phyloP scores from a whole-genome alignment of 768 basidiomycete species.

The Russula griseocarnosa region DNA sequence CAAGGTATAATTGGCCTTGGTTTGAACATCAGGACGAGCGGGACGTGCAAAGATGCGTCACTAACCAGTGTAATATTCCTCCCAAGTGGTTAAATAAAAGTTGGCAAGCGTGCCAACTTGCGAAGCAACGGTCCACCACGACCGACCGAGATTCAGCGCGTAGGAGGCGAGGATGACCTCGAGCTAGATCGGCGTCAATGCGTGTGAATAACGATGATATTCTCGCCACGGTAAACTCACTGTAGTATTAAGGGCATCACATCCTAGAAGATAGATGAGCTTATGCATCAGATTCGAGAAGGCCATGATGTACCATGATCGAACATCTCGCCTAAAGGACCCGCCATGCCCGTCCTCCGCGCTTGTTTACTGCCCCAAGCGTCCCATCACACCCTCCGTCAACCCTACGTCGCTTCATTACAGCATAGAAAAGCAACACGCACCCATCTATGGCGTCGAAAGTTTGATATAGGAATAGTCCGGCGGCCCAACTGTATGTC shows the following conservation, averaged over 20 bases:
- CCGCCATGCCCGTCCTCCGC: slow-evolving; percentile 93
- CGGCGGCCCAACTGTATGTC: slow-evolving; percentile 67
- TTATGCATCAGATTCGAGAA: not conserved
- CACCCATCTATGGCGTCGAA: slow-evolving; percentile 89
- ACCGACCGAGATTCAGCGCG: slow-evolving; percentile 86
- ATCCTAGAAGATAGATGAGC: slow-evolving; percentile 45
- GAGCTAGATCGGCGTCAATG: slow-evolving; percentile 47
- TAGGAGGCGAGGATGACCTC: slow-evolving; percentile 79
- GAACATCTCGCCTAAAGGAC: slow-evolving; percentile 96
- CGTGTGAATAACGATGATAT: too few relatives aligned
- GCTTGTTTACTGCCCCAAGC: slow-evolving; percentile 76
- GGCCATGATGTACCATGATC: slow-evolving; percentile 72
- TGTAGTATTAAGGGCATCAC: slow-evolving; percentile 93
- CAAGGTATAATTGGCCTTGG: slow-evolving; percentile 81
- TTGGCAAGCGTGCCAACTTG: slow-evolving; percentile 66
- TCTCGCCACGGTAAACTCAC: slow-evolving; percentile 38
- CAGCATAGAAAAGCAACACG: slow-evolving; percentile 18
- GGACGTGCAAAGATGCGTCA: not conserved
- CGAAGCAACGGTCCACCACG: slow-evolving; percentile 95
- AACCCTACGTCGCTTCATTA: not conserved
- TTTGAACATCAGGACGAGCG: slow-evolving; percentile 7
- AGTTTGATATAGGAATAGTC: slow-evolving; percentile 88
- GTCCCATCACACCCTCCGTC: slow-evolving; percentile 1
- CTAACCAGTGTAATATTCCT: slow-evolving; percentile 82
- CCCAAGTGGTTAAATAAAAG: slow-evolving; percentile 76